Percentiles rank a stretch among this genome's conserved stretches.
These are phyloP conservation scores for Ceraceosorus guamensis DNA, from an alignment of 1,284 basidiomycete genomes.

Conservation along the genomic window DNA sequence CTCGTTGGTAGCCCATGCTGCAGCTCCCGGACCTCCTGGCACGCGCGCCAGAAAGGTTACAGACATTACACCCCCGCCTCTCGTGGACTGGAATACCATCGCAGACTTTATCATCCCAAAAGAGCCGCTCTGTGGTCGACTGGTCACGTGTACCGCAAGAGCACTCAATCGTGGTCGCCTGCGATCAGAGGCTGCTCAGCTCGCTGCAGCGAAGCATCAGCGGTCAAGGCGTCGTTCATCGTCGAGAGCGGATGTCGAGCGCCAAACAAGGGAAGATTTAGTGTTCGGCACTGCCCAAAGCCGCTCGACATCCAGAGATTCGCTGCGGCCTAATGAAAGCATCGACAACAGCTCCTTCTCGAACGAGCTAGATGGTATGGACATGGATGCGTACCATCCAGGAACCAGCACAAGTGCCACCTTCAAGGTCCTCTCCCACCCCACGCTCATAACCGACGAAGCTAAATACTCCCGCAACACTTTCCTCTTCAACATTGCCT, in stretches of 20 bases:
- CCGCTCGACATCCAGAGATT: too few relatives aligned
- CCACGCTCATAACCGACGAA: constrained; percentile 33
- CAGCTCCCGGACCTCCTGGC: background rate
- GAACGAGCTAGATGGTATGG: too few relatives aligned
- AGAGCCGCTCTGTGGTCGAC: constrained; percentile 73
- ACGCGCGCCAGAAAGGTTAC: background rate
- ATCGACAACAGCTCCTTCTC: too few relatives aligned
- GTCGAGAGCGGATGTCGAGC: too few relatives aligned
- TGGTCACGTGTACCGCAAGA: constrained; percentile 63
- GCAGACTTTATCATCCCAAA: constrained; percentile 91
- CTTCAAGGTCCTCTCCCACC: constrained; percentile 43
- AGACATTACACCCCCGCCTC: constrained; percentile 34
- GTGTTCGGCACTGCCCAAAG: background rate
- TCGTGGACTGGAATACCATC: constrained; percentile 87
- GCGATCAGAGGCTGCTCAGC: too few relatives aligned
- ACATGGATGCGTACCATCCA: background rate
- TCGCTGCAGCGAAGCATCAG: background rate
- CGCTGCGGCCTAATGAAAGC: too few relatives aligned
- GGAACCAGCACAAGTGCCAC: background rate
- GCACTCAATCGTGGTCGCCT: too few relatives aligned
- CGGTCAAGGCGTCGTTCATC: too few relatives aligned
- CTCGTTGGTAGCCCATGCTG: constrained; percentile 53
- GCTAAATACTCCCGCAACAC: constrained; percentile 49
- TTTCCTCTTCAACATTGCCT: constrained; percentile 84
- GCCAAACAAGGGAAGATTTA: background rate